Conservation (phyloP, 768 basidiomycete genomes). For the Neoboletus subvelutipes region DNA sequence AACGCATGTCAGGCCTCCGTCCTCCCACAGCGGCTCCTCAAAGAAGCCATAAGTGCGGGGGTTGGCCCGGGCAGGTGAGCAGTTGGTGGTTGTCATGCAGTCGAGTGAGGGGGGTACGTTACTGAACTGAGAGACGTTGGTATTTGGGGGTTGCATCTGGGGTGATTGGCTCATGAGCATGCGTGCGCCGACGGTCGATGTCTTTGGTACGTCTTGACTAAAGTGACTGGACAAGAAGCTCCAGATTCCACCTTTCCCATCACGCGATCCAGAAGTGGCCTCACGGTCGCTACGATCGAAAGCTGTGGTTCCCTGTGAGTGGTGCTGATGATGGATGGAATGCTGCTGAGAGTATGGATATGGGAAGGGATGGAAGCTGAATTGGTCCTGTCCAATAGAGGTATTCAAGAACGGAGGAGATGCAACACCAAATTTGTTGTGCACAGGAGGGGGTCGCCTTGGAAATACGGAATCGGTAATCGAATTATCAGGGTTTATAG, state of each 20-base stretch:
- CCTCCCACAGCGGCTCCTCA: too few species aligned
- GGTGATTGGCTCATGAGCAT: too few species aligned
- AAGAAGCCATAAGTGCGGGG: too few species aligned
- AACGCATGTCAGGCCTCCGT: too few species aligned
- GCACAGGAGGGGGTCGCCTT: background rate
- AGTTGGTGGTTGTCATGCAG: too few species aligned
- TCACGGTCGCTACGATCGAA: too few species aligned
- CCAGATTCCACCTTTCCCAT: background rate
- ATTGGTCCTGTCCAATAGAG: background rate
- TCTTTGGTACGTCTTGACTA: background rate
- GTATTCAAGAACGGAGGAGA: background rate
- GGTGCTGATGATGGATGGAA: background rate
- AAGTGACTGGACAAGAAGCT: background rate
- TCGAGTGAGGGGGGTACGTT: too few species aligned
- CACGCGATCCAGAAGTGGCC: background rate
- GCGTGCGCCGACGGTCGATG: too few species aligned
- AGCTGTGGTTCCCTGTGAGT: background rate
- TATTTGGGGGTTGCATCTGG: too few species aligned
- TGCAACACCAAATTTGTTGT: background rate
- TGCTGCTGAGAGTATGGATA: background rate
- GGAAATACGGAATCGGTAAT: background rate
- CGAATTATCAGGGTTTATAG: background rate
- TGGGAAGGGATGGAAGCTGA: background rate
- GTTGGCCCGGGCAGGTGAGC: too few species aligned
- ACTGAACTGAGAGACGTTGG: too few species aligned